Percentiles rank a stretch among this genome's conserved stretches.
phyloP scores from a whole-genome alignment of 192 early-diverging fungal genomes.

The Coemansia biformis region DNA sequence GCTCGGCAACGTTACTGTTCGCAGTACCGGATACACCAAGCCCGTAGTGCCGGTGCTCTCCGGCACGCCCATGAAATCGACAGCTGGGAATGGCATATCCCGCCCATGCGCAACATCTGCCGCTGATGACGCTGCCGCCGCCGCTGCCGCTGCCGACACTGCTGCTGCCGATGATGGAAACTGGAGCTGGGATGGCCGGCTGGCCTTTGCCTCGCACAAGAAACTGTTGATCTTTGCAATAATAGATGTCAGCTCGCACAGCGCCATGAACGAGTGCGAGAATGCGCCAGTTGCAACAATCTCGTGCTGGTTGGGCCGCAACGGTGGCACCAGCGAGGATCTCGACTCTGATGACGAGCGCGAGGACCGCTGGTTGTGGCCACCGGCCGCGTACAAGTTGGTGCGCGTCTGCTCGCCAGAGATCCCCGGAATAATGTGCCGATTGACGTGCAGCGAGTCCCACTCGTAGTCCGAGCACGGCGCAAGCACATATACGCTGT shows the following conservation, averaged over 20 bases:
- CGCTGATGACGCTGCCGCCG: neutral
- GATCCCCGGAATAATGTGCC: neutral
- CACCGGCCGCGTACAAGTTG: neutral
- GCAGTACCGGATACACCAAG: conserved; percentile 29
- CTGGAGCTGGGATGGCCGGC: conserved; percentile 9
- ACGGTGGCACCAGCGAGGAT: conserved; percentile 11
- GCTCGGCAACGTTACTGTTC: conserved; percentile 27
- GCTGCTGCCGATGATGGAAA: neutral
- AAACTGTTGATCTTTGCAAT: conserved; percentile 41
- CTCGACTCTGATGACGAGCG: conserved; percentile 28
- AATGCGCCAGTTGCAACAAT: conserved; percentile 50
- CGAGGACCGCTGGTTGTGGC: conserved; percentile 27
- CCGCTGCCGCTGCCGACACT: no score
- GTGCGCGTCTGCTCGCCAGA: neutral
- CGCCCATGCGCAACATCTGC: neutral
- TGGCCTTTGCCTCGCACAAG: conserved; percentile 40
- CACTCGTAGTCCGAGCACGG: conserved; percentile 50
- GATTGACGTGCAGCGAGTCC: conserved; percentile 27
- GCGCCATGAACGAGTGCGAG: conserved; percentile 51
- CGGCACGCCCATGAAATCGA: conserved; percentile 28
- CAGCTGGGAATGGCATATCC: conserved; percentile 32
- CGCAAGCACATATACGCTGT: conserved; percentile 42
- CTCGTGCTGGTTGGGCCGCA: conserved; percentile 24
- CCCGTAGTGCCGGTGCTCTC: conserved; percentile 5
- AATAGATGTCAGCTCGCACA: conserved; percentile 46